Conservation (phyloP, 805 yeast genomes). For the Jamesozyma jinghongensis region DNA sequence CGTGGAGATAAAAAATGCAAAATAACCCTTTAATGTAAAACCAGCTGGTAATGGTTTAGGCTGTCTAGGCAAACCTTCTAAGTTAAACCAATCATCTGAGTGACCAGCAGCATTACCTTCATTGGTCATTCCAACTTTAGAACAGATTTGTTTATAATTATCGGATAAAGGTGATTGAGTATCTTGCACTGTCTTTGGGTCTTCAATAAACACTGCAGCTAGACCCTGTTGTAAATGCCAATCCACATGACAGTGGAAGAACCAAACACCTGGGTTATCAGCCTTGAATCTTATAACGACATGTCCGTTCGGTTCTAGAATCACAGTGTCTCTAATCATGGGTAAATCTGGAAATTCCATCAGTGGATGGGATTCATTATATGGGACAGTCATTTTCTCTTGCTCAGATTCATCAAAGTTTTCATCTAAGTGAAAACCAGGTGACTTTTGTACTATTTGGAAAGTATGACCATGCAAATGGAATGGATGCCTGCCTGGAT, state of each 20-base stretch:
- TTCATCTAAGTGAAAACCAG: slow-evolving; percentile 41
- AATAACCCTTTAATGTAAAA: slow-evolving; percentile 60
- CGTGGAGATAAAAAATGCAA: slow-evolving; percentile 50
- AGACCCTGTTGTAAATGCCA: slow-evolving; percentile 81
- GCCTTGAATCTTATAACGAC: slow-evolving; percentile 66
- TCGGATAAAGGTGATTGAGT: slow-evolving; percentile 34
- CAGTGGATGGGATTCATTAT: slow-evolving; percentile 36
- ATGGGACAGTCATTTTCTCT: slow-evolving; percentile 39
- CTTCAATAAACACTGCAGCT: slow-evolving; percentile 63
- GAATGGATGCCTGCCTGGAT: slow-evolving; percentile 73
- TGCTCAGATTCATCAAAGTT: slow-evolving; percentile 16
- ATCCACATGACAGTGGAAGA: slow-evolving; percentile 85
- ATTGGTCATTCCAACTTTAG: slow-evolving; percentile 36
- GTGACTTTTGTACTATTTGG: slow-evolving; percentile 50
- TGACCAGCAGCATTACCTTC: slow-evolving; percentile 73
- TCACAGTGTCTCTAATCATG: slow-evolving; percentile 59
- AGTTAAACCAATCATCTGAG: slow-evolving; percentile 42
- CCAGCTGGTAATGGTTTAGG: slow-evolving; percentile 57
- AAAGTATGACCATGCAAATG: slow-evolving; percentile 69
- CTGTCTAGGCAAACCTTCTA: slow-evolving; percentile 54
- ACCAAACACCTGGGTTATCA: slow-evolving; percentile 90
- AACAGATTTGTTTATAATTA: slow-evolving; percentile 44
- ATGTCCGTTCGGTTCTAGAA: slow-evolving; percentile 59
- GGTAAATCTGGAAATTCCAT: slow-evolving; percentile 49
- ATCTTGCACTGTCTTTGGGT: slow-evolving; percentile 47